A percentile compares a stretch with the other conserved stretches of the same genome.
phyloP scores from a whole-genome alignment of 805 yeast species.

The Sugiyamaella chiloensis region DNA sequence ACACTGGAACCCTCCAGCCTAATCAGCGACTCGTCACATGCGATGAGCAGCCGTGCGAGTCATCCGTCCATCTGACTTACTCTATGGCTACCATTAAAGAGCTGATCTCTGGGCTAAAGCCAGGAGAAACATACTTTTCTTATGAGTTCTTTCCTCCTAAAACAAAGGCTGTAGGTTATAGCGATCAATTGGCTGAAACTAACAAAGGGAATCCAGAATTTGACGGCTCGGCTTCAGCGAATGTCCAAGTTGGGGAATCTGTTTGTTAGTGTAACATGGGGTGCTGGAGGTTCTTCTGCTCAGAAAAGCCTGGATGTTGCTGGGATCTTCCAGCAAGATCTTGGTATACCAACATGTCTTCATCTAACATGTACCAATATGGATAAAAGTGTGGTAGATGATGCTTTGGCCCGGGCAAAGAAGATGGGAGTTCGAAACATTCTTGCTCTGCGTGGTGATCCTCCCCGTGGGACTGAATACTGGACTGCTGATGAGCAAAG shows the following conservation, averaged over 20 bases:
- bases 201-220: constrained; percentile 68
- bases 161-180: constrained; percentile 57
- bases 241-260: constrained; percentile 85
- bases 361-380: constrained; percentile 97
- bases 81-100: constrained; percentile 22
- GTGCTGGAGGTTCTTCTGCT: constrained; percentile 95
- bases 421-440: constrained; percentile 80
- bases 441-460: constrained; percentile 93
- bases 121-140: constrained; percentile 66
- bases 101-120: constrained; percentile 43
- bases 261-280: constrained; percentile 96
- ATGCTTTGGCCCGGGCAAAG: constrained; percentile 70
- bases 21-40: too few relatives aligned
- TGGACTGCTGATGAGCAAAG: constrained; percentile 44
- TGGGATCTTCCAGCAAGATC: constrained; percentile 64
- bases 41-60: too few relatives aligned
- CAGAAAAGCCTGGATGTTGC: constrained; percentile 84
- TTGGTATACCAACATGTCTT: constrained; percentile 85
- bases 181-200: background rate
- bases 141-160: constrained; percentile 98
- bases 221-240: constrained; percentile 81
- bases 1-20: too few relatives aligned
- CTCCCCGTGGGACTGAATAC: constrained; percentile 74
- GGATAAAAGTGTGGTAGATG: constrained; percentile 68
- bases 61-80: background rate